phyloP scores from a whole-genome alignment of 192 early-diverging fungal genomes.

The Haplosporangium gracile region DNA sequence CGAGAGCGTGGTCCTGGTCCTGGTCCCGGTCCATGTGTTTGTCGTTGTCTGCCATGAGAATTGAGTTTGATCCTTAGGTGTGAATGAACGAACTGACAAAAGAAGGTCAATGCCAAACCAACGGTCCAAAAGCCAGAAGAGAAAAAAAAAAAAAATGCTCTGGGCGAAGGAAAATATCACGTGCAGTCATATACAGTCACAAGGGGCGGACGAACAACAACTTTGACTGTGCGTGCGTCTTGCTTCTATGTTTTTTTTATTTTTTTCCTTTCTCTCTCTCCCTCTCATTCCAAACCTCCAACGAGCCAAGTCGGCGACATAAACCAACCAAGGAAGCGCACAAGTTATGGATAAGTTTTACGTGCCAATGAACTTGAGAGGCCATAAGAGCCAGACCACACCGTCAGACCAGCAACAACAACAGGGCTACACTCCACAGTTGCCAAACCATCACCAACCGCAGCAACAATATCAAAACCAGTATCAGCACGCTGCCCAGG shows the following conservation, averaged over 20 bases:
- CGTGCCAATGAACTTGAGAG: background rate
- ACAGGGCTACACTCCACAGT: background rate
- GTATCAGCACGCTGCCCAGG: background rate
- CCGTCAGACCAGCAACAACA: background rate
- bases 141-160: background rate
- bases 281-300: background rate
- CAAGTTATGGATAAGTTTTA: background rate
- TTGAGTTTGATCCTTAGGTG: background rate
- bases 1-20: background rate
- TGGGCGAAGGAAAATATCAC: slow-evolving; percentile 7
- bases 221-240: background rate
- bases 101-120: background rate
- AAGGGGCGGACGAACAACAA: background rate
- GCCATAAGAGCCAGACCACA: background rate
- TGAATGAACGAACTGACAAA: background rate
- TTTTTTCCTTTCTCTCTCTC: background rate
- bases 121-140: background rate
- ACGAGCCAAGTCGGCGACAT: no score
- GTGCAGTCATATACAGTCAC: background rate
- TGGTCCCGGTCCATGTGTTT: slow-evolving; percentile 28
- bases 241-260: no score
- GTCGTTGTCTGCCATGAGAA: slow-evolving; percentile 10
- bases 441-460: background rate
- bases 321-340: background rate
- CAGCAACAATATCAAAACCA: slow-evolving; percentile 11